A percentile compares a stretch with the other conserved stretches of the same genome.
These are phyloP conservation scores for Cryphonectria radicalis DNA, from an alignment of 2,329 filamentous ascomycete genomes.

Conservation along the genomic window DNA sequence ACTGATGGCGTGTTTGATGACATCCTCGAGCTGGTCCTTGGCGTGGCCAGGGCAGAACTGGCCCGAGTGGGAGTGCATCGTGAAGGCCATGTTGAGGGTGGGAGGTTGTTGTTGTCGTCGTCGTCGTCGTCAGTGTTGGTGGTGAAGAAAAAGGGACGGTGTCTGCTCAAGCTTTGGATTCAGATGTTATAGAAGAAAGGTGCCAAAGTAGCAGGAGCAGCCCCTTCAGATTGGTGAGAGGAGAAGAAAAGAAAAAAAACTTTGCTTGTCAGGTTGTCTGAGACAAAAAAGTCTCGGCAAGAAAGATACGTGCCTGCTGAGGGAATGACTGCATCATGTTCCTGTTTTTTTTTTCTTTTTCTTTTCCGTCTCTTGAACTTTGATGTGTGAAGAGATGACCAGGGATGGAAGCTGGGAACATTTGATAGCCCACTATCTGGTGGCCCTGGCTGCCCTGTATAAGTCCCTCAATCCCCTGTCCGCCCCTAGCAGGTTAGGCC, in stretches of 20 bases:
- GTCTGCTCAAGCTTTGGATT: background rate
- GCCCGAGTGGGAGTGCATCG: slow-evolving; percentile 96
- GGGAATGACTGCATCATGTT: slow-evolving; percentile 8
- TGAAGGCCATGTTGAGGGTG: slow-evolving; percentile 76
- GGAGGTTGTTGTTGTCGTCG: too few species aligned
- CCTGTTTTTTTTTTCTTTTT: background rate
- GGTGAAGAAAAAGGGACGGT: background rate
- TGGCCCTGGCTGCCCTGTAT: background rate
- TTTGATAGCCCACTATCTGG: background rate
- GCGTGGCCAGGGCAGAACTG: slow-evolving; percentile 96
- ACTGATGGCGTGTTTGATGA: slow-evolving; percentile 77
- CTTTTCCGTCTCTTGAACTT: background rate
- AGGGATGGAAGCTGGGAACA: background rate
- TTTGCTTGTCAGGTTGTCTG: slow-evolving; percentile 4
- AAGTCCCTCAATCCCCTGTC: background rate
- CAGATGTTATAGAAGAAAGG: too few species aligned
- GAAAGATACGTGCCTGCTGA: background rate
- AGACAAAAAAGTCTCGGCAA: background rate
- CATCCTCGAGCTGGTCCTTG: slow-evolving; percentile 79
- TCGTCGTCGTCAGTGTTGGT: background rate
- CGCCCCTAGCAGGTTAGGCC: background rate
- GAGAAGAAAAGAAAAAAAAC: too few species aligned
- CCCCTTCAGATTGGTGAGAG: background rate
- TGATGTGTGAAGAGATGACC: background rate
- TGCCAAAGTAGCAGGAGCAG: background rate